phyloP scores from a whole-genome alignment of 2,329 filamentous ascomycete species.

The Colletotrichum sp. region DNA sequence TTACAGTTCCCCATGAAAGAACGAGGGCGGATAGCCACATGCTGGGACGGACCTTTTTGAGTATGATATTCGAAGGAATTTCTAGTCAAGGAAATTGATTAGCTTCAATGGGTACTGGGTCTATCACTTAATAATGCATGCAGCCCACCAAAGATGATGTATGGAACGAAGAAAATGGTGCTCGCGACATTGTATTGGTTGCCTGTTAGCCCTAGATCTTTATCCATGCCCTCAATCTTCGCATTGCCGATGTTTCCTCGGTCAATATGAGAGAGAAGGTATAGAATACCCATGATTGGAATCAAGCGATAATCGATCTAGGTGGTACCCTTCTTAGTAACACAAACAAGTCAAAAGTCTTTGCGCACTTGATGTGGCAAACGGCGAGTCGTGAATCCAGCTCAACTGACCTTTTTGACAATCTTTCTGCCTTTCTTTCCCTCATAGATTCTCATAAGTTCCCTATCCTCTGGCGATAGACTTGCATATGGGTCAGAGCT shows the following conservation, averaged over 20 bases:
- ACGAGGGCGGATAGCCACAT: slow-evolving; percentile 41
- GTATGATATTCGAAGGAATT: slow-evolving; percentile 65
- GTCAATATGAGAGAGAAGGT: slow-evolving; percentile 24
- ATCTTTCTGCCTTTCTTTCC: slow-evolving; percentile 16
- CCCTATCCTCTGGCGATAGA: neutral
- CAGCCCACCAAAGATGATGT: slow-evolving; percentile 61
- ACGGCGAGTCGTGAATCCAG: too few relatives aligned
- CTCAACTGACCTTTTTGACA: neutral
- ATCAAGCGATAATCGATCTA: slow-evolving; percentile 25
- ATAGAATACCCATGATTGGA: slow-evolving; percentile 21
- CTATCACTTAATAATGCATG: neutral
- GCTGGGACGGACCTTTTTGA: slow-evolving; percentile 60
- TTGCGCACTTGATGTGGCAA: neutral
- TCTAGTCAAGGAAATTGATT: neutral
- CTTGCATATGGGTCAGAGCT: neutral
- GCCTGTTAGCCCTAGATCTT: neutral
- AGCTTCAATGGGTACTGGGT: slow-evolving; percentile 47
- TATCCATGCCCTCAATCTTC: slow-evolving; percentile 10
- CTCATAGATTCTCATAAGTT: neutral
- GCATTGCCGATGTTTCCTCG: slow-evolving; percentile 14
- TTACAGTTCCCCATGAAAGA: slow-evolving; percentile 28
- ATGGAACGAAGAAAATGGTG: slow-evolving; percentile 34
- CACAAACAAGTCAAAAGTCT: neutral
- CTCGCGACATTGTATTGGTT: slow-evolving; percentile 7
- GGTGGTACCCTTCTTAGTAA: neutral